Evolutionary conservation across 495 filamentous ascomycete genomes (phyloP).

Genomic region (Bombardia bombarda): DNA sequence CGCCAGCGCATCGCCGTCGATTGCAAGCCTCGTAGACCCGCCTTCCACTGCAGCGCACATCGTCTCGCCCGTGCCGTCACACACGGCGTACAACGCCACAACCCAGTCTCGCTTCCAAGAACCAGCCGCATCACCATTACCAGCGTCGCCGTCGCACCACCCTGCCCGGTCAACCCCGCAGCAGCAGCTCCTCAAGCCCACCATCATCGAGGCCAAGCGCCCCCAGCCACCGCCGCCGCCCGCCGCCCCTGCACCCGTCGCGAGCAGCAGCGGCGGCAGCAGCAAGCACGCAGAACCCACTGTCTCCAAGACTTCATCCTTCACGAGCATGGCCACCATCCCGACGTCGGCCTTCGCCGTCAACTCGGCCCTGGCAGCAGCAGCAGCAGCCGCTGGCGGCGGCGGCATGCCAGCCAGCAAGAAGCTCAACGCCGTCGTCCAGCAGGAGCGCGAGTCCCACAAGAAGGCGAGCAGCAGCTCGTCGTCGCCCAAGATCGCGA

Average conservation of each 20-base stretch:
- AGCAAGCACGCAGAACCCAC: slow-evolving; percentile 9
- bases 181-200: slow-evolving; percentile 28
- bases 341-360: slow-evolving; percentile 10
- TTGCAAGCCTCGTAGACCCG: slow-evolving; percentile 85
- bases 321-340: slow-evolving; percentile 28
- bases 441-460: slow-evolving; percentile 24
- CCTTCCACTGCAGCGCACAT: slow-evolving; percentile 37
- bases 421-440: slow-evolving; percentile 24
- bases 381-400: slow-evolving; percentile 4
- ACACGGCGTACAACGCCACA: slow-evolving; percentile 31
- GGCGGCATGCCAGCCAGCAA: slow-evolving; percentile 17
- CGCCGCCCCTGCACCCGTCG: too few relatives aligned
- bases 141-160: slow-evolving; percentile 24
- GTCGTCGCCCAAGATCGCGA: slow-evolving; percentile 33
- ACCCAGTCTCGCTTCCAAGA: slow-evolving; percentile 20
- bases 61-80: slow-evolving; percentile 37
- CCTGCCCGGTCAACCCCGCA: slow-evolving; percentile 18
- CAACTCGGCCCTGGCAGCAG: too few relatives aligned
- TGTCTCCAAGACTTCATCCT: slow-evolving; percentile 26
- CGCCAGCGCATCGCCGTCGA: slow-evolving; percentile 81
- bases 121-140: slow-evolving; percentile 16
- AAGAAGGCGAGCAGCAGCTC: slow-evolving; percentile 35
- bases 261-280: too few relatives aligned
- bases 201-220: slow-evolving; percentile 26
- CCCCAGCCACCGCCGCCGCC: slow-evolving; percentile 20